Evolutionary conservation across 345 rosid genomes (phyloP).

Genomic region (Euphorbia peplus): DNA sequence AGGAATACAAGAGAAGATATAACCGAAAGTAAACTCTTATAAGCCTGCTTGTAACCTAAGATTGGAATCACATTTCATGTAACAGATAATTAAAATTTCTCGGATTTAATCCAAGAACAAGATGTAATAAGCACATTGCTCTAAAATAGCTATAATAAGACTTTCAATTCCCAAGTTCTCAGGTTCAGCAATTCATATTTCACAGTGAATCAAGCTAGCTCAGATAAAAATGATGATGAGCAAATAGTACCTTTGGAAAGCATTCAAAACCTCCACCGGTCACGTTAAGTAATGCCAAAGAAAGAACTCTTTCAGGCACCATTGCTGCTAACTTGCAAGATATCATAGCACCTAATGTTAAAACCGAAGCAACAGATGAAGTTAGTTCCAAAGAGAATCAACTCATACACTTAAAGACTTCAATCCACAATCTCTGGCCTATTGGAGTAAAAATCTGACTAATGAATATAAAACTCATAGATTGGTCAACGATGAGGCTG

Average conservation of each 20-base stretch:
- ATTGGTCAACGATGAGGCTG: neutral
- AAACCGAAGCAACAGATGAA: neutral
- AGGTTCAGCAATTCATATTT: neutral
- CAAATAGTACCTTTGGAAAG: slow-evolving; percentile 70
- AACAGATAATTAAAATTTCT: neutral
- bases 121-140: too few species aligned
- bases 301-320: slow-evolving; percentile 75
- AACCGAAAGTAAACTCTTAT: neutral
- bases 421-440: neutral
- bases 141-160: too few species aligned
- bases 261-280: slow-evolving; percentile 98
- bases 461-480: neutral
- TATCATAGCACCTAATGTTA: slow-evolving; percentile 81
- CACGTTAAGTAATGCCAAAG: slow-evolving; percentile 86
- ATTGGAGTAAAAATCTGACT: neutral
- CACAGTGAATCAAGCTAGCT: neutral
- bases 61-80: neutral
- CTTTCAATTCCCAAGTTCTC: too few species aligned
- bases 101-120: neutral
- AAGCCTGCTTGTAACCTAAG: neutral
- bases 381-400: neutral
- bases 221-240: neutral
- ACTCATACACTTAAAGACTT: neutral
- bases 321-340: slow-evolving; percentile 89
- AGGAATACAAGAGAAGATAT: neutral